Evolutionary conservation across 768 basidiomycete species (phyloP), one percentile per base, ranked within the genome.

Genomic region (Leucosporidium yakuticum): DNA sequence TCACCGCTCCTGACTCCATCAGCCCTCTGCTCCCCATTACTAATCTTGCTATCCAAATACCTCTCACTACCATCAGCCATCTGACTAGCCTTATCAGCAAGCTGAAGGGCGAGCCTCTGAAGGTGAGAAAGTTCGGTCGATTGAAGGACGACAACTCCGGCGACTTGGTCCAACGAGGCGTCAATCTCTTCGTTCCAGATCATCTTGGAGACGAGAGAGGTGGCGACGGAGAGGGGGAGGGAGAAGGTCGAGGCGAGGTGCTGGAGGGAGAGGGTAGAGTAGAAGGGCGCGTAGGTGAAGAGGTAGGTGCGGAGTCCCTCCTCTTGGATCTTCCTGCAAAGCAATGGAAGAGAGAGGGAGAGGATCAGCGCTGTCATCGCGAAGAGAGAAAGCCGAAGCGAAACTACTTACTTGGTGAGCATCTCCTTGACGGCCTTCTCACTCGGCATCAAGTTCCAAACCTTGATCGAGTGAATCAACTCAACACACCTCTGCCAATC

Each of bases 401-500:
- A 25, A 49, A 49, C 31, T 3, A 80, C 87, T 73, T 78, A 96
- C 94, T 87, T 88, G 17, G 88, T 88, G 48, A 99, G 81, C 91
- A 96, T 97, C 69, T 93, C 91, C 79, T 97, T 97, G 61, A 98
- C 91, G 20, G 83, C 80, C 31, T 84, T 80, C 60, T 85, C 87
- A 78, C 95, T 91, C 2, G 94, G 93, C 89, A 99, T 92, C 69
- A 99, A 80, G 74, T 86, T 88, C 96, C 96, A 98, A 44, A 98
- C 93, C 80, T 96, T 98, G 83, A 98, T 98, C 77, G 88, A 87
- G 77, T 93, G 88, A 62, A 98, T 86, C 63, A 99, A 82, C 76
- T 98, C 94, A 56, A 89, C 85, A 75, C 93, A 95, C 76, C 88
- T 87, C 78, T 95, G 90, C 96, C 96, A 99, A 75, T 98, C 92